Conservation (phyloP, 2,329 filamentous ascomycete genomes). For the Ascochyta koolunga region DNA sequence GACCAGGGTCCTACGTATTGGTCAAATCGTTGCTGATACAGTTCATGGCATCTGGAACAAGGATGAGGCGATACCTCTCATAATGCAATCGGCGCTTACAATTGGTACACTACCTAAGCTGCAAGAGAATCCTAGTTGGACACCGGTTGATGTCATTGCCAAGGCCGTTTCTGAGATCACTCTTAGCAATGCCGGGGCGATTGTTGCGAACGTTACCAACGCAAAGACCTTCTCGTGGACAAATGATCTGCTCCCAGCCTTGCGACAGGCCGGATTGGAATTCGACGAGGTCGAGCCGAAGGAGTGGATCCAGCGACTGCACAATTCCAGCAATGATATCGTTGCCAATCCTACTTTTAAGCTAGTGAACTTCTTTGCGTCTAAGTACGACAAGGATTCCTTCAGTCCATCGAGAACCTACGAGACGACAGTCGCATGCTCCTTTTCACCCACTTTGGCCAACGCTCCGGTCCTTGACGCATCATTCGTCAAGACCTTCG, state of each 20-base stretch:
- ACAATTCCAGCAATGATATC: conserved; percentile 56
- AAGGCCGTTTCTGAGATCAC: conserved; percentile 33
- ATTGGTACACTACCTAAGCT: conserved; percentile 55
- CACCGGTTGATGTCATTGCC: conserved; percentile 40
- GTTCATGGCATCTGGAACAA: conserved; percentile 56
- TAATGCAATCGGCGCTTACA: conserved; percentile 55
- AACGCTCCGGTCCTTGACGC: conserved; percentile 22
- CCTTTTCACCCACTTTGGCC: conserved; percentile 22
- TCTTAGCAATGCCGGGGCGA: conserved; percentile 24
- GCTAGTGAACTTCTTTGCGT: conserved; percentile 59
- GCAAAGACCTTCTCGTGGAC: conserved; percentile 59
- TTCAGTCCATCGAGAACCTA: conserved; percentile 24
- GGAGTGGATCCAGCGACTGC: conserved; percentile 41
- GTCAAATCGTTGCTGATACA: conserved; percentile 58
- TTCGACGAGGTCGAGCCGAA: conserved; percentile 34
- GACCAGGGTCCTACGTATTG: conserved; percentile 39
- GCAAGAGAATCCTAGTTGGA: conserved; percentile 45
- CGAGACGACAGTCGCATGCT: conserved; percentile 21
- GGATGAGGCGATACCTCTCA: conserved; percentile 58
- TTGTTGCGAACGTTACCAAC: conserved; percentile 62
- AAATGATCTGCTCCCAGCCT: conserved; percentile 58
- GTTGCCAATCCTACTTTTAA: conserved; percentile 59
- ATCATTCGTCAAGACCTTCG: conserved; percentile 26
- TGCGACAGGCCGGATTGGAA: conserved; percentile 51
- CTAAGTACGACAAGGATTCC: conserved; percentile 55